A percentile compares a stretch with the other conserved stretches of the same genome.
phyloP scores from a whole-genome alignment of 495 filamentous ascomycete genomes.

The Tuber calosporum region DNA sequence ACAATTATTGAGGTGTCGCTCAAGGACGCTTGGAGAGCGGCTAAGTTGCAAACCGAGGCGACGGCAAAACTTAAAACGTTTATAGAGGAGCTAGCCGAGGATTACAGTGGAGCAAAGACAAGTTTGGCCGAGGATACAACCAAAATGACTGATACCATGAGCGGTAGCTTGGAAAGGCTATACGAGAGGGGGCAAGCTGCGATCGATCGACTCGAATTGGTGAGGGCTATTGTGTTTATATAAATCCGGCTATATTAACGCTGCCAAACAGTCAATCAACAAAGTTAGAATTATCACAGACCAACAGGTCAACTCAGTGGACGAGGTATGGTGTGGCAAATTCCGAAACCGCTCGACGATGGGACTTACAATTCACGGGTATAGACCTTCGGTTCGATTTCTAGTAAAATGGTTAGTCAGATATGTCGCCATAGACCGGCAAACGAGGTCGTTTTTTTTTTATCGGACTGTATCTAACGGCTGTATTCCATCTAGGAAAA shows the following conservation, averaged over 20 bases:
- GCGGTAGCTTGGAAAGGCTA: neutral
- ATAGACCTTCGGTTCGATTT: neutral
- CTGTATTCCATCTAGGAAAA: neutral
- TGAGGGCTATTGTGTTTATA: neutral
- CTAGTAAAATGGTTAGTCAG: neutral
- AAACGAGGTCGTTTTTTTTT: neutral
- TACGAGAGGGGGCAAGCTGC: neutral
- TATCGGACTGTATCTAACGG: neutral
- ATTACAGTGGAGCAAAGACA: neutral
- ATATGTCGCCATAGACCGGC: neutral
- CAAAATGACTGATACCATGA: neutral
- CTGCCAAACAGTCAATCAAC: neutral
- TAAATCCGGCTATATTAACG: neutral
- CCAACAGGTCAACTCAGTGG: neutral
- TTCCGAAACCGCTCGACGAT: neutral
- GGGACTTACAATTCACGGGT: neutral
- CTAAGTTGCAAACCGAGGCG: slow-evolving; percentile 4
- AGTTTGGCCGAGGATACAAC: neutral
- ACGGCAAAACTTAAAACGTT: slow-evolving; percentile 5
- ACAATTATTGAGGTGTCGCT: slow-evolving; percentile 20
- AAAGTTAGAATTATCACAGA: neutral
- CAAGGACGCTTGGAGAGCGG: slow-evolving; percentile 19
- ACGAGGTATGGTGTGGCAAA: neutral
- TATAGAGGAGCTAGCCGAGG: slow-evolving; percentile 7
- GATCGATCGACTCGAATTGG: neutral